Conservation (phyloP, 2,329 filamentous ascomycete species). For the Fusarium papillatum region DNA sequence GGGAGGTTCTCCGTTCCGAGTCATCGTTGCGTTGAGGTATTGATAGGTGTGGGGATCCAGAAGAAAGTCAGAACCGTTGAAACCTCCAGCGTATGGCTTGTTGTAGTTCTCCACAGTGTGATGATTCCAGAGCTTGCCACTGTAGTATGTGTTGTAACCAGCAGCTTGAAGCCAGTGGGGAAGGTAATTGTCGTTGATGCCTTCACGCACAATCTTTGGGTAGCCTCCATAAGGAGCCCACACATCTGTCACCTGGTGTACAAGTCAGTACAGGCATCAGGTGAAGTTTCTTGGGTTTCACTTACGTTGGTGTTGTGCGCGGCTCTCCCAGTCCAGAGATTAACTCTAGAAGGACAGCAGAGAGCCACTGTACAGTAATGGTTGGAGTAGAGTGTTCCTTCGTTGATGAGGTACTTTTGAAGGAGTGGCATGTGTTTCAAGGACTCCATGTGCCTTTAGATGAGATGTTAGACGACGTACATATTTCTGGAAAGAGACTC, state of each 20-base stretch:
- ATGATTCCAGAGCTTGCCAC: neutral
- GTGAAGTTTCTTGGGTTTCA: rapidly evolving
- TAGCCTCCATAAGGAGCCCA: neutral
- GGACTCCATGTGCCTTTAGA: neutral
- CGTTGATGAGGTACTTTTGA: neutral
- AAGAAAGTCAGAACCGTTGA: neutral
- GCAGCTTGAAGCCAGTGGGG: neutral
- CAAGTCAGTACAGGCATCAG: neutral
- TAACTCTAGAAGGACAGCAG: neutral
- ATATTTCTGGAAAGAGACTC: neutral
- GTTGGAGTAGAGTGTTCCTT: neutral
- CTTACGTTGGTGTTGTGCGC: neutral
- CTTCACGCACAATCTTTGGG: neutral
- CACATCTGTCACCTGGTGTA: neutral
- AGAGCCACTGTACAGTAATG: conserved; percentile 1
- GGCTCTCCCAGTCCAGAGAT: neutral
- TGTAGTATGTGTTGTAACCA: neutral
- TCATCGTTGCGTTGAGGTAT: neutral
- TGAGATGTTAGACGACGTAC: neutral
- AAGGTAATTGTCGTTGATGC: neutral
- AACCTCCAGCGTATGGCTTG: neutral
- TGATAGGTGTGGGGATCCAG: conserved; percentile 2
- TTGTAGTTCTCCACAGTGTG: neutral
- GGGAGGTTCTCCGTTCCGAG: neutral
- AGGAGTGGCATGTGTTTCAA: neutral